Evolutionary conservation across 495 filamentous ascomycete species (phyloP).

Genomic region (Recurvomyces mirabilis): DNA sequence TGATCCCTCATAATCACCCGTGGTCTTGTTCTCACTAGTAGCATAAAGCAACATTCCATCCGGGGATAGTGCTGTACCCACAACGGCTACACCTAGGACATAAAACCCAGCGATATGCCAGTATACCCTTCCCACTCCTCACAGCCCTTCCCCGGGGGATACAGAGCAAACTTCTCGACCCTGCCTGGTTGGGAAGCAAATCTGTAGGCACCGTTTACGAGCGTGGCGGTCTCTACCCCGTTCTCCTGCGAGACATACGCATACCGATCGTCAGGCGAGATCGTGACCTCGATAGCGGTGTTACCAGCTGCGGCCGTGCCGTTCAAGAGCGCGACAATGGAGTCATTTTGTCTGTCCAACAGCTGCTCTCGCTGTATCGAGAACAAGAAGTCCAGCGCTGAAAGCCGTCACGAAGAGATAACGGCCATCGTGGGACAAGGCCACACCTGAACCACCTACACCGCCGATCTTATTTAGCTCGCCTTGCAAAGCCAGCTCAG

Average conservation of each 20-base stretch:
- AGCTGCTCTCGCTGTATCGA: background rate
- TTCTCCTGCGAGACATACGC: slow-evolving; percentile 25
- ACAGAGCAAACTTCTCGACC: too few species aligned
- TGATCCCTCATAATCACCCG: too few species aligned
- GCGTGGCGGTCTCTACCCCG: slow-evolving; percentile 8
- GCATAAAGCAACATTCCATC: slow-evolving; percentile 20
- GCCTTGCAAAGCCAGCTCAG: slow-evolving; percentile 11
- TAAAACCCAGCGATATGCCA: background rate
- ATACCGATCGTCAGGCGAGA: slow-evolving; percentile 20
- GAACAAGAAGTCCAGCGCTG: background rate
- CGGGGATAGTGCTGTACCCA: slow-evolving; percentile 21
- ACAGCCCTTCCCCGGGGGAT: too few species aligned
- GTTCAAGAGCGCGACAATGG: background rate
- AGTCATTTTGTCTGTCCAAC: background rate
- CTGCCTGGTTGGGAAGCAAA: too few species aligned
- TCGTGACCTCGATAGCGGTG: slow-evolving; percentile 22
- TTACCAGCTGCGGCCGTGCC: slow-evolving; percentile 12
- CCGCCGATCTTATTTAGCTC: slow-evolving; percentile 13
- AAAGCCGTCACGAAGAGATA: background rate
- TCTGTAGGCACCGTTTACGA: background rate
- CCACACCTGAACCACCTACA: background rate
- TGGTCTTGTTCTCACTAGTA: slow-evolving; percentile 16
- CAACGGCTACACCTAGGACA: slow-evolving; percentile 2
- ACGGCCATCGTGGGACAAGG: background rate
- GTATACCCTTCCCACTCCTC: too few species aligned